These are phyloP conservation scores for Aspergillus oerlinghausenensis DNA, from an alignment of 2,329 filamentous ascomycete genomes.

Conservation along the genomic window DNA sequence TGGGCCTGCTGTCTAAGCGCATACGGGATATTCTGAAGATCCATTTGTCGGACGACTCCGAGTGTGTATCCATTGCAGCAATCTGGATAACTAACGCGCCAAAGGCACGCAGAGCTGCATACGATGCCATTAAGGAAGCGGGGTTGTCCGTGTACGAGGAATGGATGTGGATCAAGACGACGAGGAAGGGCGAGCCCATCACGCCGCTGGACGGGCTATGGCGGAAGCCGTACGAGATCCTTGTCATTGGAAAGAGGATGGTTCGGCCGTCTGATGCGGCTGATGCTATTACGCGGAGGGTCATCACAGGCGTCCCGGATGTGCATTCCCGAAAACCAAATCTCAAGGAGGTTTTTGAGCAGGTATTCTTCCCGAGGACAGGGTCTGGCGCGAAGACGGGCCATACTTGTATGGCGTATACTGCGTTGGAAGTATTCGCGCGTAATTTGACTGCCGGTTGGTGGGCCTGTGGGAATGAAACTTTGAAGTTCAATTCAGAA, in stretches of 20 bases:
- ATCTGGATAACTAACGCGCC: constrained; percentile 61
- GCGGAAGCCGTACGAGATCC: constrained; percentile 59
- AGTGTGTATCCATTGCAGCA: constrained; percentile 40
- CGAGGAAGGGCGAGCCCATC: constrained; percentile 49
- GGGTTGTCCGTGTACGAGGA: constrained; percentile 53
- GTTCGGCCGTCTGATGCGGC: constrained; percentile 8
- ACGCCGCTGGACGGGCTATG: constrained; percentile 49
- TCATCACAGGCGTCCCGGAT: constrained; percentile 58
- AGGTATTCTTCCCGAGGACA: constrained; percentile 33
- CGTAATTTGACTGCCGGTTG: constrained; percentile 56
- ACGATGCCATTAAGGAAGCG: constrained; percentile 41
- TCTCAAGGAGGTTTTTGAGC: constrained; percentile 52
- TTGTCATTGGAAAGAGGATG: constrained; percentile 44
- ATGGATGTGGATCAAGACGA: constrained; percentile 63
- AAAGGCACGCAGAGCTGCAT: constrained; percentile 44
- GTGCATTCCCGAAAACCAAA: constrained; percentile 63
- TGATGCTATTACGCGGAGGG: constrained; percentile 38
- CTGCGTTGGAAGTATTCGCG: constrained; percentile 58
- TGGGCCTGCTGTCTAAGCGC: constrained; percentile 24
- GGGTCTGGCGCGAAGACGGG: background rate
- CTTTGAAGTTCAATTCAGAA: constrained; percentile 55
- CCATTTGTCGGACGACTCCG: constrained; percentile 31
- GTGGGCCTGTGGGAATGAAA: constrained; percentile 61
- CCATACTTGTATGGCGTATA: constrained; percentile 31
- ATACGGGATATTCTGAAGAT: constrained; percentile 43